Percentiles rank a stretch among this genome's conserved stretches.
Evolutionary conservation across 2,329 filamentous ascomycete genomes (phyloP).

Genomic region (Penicillium janthinellum): DNA sequence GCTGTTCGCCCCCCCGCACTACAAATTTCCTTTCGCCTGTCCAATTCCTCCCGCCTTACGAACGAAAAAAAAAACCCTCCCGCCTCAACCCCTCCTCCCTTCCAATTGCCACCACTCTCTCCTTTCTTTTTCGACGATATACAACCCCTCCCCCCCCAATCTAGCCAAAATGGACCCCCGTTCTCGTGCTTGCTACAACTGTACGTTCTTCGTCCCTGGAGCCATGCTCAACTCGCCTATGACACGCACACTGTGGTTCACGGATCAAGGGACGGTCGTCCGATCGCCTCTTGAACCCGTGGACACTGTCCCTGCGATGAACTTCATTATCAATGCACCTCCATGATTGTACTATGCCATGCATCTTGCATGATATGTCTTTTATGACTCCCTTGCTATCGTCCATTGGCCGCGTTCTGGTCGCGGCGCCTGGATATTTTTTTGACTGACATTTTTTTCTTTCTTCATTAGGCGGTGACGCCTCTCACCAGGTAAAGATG

Average conservation of each 20-base stretch:
- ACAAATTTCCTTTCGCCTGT: conserved; percentile 22
- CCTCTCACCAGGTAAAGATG: conserved; percentile 70
- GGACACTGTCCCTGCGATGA: not conserved
- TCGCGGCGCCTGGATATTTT: conserved; percentile 2
- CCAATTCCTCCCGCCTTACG: conserved; percentile 3
- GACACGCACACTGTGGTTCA: conserved; percentile 17
- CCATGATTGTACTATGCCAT: not conserved
- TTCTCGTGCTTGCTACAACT: conserved; percentile 61
- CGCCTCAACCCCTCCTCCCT: conserved; percentile 1
- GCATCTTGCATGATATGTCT: not conserved
- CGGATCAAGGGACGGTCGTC: not conserved
- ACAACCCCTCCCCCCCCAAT: conserved; percentile 3
- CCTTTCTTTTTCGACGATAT: not conserved
- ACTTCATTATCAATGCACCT: not conserved
- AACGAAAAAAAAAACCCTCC: conserved; percentile 4
- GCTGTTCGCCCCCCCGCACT: conserved; percentile 10
- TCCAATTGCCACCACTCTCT: conserved; percentile 3
- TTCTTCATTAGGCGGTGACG: conserved; percentile 65
- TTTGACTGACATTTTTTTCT: conserved; percentile 25
- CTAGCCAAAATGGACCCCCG: conserved; percentile 52
- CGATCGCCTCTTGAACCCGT: not conserved
- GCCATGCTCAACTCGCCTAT: conserved; percentile 12
- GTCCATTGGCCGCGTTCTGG: not conserved
- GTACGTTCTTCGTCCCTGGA: conserved; percentile 44
- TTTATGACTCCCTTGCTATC: not conserved